A percentile compares a stretch with the other conserved stretches of the same genome.
Evolutionary conservation across 768 basidiomycete species (phyloP).

Genomic region (Leccinum fibrillosum): DNA sequence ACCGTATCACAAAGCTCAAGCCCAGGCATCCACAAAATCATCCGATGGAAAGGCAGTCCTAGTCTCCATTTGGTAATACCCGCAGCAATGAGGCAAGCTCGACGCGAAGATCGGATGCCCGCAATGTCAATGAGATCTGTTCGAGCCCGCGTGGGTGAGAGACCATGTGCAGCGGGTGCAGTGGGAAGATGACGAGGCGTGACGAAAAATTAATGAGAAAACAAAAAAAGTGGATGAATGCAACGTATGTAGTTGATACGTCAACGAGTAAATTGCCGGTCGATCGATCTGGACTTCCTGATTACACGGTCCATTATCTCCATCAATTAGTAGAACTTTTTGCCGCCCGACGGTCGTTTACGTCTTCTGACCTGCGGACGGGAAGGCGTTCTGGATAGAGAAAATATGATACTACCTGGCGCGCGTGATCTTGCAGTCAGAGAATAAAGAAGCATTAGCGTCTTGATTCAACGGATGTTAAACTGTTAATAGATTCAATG

Average conservation of each 20-base stretch:
- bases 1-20: background rate
- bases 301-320: background rate
- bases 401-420: background rate
- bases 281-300: background rate
- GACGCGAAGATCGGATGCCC: background rate
- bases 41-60: background rate
- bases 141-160: background rate
- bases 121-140: background rate
- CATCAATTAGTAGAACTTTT: constrained; percentile 3
- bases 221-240: background rate
- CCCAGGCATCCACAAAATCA: background rate
- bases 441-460: background rate
- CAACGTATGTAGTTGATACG: constrained; percentile 3
- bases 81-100: background rate
- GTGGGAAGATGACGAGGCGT: background rate
- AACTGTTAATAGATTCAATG: constrained; percentile 2
- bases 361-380: constrained; percentile 15
- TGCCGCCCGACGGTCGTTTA: constrained; percentile 8
- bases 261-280: background rate
- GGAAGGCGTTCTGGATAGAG: constrained; percentile 3
- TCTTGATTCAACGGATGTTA: background rate
- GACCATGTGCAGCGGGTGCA: background rate
- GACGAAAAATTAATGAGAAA: background rate
- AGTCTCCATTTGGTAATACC: background rate
- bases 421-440: background rate